Evolutionary conservation across 306 rosid genomes (phyloP).

Genomic region (Styphnolobium japonicum): DNA sequence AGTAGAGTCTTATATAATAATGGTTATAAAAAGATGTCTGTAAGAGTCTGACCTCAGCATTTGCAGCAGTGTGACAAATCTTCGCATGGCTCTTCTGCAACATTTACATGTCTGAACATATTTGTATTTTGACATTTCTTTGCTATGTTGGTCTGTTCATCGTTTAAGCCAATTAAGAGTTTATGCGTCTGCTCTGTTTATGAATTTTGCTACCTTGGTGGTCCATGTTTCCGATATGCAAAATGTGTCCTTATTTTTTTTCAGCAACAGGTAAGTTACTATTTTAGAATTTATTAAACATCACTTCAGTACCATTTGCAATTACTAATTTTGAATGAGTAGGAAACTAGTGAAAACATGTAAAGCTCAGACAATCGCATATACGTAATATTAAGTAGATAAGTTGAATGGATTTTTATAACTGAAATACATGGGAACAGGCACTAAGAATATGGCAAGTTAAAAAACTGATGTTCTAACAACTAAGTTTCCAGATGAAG

Average conservation of each 20-base stretch:
- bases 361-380: neutral
- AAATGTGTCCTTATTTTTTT: neutral
- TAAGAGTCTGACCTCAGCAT: neutral
- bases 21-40: neutral
- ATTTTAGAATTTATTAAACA: neutral
- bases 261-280: neutral
- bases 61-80: neutral
- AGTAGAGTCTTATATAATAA: neutral
- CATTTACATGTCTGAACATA: neutral
- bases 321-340: slow-evolving; percentile 7
- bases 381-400: neutral
- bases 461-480: neutral
- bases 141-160: neutral
- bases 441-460: neutral
- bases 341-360: neutral
- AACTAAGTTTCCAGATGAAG: neutral
- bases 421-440: neutral
- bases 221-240: neutral
- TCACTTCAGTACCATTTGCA: neutral
- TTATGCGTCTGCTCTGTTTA: slow-evolving; percentile 3
- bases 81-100: neutral
- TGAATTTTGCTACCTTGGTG: neutral
- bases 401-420: neutral
- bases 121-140: neutral
- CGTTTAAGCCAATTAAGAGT: neutral